phyloP scores from a whole-genome alignment of 495 filamentous ascomycete species.

The Hypoxylon rickii region DNA sequence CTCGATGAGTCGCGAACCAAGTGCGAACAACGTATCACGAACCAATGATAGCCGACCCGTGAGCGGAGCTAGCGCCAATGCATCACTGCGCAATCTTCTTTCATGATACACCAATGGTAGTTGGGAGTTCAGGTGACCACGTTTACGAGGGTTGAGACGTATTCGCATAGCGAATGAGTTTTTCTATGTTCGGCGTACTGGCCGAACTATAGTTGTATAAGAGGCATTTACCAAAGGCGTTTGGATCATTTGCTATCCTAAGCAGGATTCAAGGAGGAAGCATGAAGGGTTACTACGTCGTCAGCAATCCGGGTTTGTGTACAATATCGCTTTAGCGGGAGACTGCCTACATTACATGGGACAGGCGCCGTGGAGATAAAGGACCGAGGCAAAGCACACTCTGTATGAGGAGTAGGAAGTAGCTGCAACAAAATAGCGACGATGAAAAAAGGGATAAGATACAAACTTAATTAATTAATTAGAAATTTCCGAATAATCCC shows the following conservation, averaged over 20 bases:
- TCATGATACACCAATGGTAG: conserved; percentile 47
- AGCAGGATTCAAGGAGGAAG: neutral
- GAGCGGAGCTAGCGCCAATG: conserved; percentile 73
- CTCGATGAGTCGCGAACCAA: conserved; percentile 40
- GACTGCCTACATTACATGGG: too few species aligned
- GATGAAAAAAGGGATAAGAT: neutral
- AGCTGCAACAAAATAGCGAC: neutral
- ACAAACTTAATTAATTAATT: conserved; percentile 10
- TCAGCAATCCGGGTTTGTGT: conserved; percentile 7
- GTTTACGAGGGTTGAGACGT: conserved; percentile 25
- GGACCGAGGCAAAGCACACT: neutral
- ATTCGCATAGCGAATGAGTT: conserved; percentile 21
- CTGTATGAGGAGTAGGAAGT: neutral
- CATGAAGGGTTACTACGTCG: neutral
- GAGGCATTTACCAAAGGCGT: conserved; percentile 38
- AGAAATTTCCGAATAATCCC: too few species aligned
- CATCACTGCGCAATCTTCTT: conserved; percentile 75
- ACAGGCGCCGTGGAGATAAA: too few species aligned
- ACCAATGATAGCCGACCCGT: conserved; percentile 50
- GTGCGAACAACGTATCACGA: conserved; percentile 29
- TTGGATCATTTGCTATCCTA: conserved; percentile 11
- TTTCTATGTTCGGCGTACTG: conserved; percentile 24
- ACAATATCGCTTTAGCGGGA: too few species aligned
- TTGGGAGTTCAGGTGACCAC: neutral
- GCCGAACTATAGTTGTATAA: conserved; percentile 38